Base-by-base conservation (phyloP, 352 stramenopile species). In the Albugo laibachii region DNA sequence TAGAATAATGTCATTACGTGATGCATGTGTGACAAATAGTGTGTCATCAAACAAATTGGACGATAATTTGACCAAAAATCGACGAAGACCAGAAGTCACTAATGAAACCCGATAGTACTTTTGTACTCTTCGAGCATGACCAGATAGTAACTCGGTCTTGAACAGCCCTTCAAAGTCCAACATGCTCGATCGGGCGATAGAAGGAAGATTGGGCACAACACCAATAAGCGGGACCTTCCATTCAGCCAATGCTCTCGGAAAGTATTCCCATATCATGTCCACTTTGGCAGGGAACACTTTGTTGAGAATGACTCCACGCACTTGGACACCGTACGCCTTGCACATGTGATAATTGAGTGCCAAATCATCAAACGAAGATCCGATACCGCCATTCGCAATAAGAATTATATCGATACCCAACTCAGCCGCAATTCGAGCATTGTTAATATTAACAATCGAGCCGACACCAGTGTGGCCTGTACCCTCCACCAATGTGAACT, bases 231-330 rank as follows among this genome's bases (percentile, higher is more conserved):
- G 76, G 12, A 88, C 62, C 41, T 69, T 59, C 80, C 76, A 91
- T 24, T 77, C 65, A 35, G 63, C 49, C 49, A 93, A 65, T 16
- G 80, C 80, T 58, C 91, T 91, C 18, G 70, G 68, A 52, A 93
- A 92, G 49, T 93, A 93, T 43, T 87, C 73, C 39, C 59, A 52
- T 34, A 93, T 59, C 80, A 92, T 93, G 18, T 78, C 75, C 13
- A 86, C 53, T 55, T 88, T 83, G 45, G 84, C 62, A 24, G 58
- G 53, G 1, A 60, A 68, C 41, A 97, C 88, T 60, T 97, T 97
- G 65, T 98, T 98, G 24, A 98, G 69, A 50, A 98, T 86, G 19
- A 97, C 89, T 27, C 92, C 93, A 19, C 81, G 75, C 50, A 98
- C 80, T 8, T 65, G 73, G 5, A 97, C 93, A 62, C 81, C 76